phyloP scores from a whole-genome alignment of 2,329 filamentous ascomycete genomes.

The Leptographium radiaticola region DNA sequence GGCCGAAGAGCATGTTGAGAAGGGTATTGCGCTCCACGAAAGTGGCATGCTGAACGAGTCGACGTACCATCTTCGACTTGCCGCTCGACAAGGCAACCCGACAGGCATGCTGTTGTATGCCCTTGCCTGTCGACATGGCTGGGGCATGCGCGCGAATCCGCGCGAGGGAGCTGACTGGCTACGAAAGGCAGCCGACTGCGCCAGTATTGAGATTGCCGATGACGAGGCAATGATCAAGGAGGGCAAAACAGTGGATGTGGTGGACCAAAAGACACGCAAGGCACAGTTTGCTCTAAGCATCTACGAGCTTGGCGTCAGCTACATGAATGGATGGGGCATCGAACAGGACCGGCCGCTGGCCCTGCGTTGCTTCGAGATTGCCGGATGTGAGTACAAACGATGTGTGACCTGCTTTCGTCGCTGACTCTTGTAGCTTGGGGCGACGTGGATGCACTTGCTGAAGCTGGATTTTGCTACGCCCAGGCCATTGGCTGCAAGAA shows the following conservation, averaged over 20 bases:
- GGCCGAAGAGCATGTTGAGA: slow-evolving; percentile 77
- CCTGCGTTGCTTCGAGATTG: slow-evolving; percentile 90
- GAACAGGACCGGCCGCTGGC: slow-evolving; percentile 82
- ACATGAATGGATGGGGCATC: slow-evolving; percentile 97
- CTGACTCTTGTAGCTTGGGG: slow-evolving; percentile 56
- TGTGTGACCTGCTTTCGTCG: not conserved
- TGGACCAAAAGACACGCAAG: slow-evolving; percentile 69
- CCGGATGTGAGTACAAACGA: slow-evolving; percentile 49
- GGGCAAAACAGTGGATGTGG: slow-evolving; percentile 47
- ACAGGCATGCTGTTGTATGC: slow-evolving; percentile 96
- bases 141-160: slow-evolving; percentile 92
- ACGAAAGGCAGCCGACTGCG: slow-evolving; percentile 76
- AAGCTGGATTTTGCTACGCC: slow-evolving; percentile 93
- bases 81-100: slow-evolving; percentile 72
- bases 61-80: slow-evolving; percentile 87
- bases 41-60: slow-evolving; percentile 81
- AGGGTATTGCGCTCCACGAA: slow-evolving; percentile 84
- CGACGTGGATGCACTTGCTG: slow-evolving; percentile 83
- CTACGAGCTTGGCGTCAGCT: slow-evolving; percentile 90
- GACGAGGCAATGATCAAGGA: slow-evolving; percentile 57
- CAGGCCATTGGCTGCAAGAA: slow-evolving; percentile 92
- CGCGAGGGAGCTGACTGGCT: slow-evolving; percentile 86
- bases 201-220: slow-evolving; percentile 69
- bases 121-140: slow-evolving; percentile 86
- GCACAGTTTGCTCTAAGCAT: slow-evolving; percentile 92